Conservation (phyloP, 1,284 basidiomycete species). For the Fomitopsis betulina region DNA sequence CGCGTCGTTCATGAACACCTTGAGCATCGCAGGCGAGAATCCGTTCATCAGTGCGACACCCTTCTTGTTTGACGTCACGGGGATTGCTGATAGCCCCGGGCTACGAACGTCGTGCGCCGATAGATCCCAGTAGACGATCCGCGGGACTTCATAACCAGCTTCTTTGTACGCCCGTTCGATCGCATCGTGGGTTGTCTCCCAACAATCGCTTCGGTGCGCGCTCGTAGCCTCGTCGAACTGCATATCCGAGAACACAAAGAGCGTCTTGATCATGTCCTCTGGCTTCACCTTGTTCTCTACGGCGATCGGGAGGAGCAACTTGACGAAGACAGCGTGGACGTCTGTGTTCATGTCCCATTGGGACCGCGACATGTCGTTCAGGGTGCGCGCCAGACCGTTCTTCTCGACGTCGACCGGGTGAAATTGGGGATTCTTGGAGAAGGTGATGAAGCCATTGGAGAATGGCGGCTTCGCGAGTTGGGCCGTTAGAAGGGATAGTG, state of each 20-base stretch:
- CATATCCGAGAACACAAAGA: conserved; percentile 78
- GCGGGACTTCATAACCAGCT: conserved; percentile 63
- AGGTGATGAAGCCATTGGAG: conserved; percentile 62
- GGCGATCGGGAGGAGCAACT: conserved; percentile 56
- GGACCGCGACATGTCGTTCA: conserved; percentile 32
- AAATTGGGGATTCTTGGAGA: conserved; percentile 47
- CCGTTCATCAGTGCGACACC: conserved; percentile 68
- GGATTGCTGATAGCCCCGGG: conserved; percentile 28
- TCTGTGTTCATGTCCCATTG: conserved; percentile 60
- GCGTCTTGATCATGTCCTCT: conserved; percentile 69
- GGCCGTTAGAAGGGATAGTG: conserved; percentile 63
- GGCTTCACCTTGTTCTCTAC: conserved; percentile 46
- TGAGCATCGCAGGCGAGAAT: conserved; percentile 63
- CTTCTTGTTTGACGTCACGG: conserved; percentile 44
- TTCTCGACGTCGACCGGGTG: conserved; percentile 40
- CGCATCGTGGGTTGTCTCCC: conserved; percentile 58
- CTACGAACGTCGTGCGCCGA: conserved; percentile 9
- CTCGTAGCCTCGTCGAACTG: conserved; percentile 52
- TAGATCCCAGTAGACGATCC: conserved; percentile 64
- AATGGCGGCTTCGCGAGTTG: conserved; percentile 61
- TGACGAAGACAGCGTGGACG: conserved; percentile 52
- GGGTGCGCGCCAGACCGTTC: conserved; percentile 28
- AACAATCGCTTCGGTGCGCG: conserved; percentile 18
- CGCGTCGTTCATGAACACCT: conserved; percentile 60
- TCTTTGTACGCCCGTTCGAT: conserved; percentile 48